These are phyloP conservation scores for Tubosaeta sp. DNA, from an alignment of 768 basidiomycete genomes.

Conservation along the genomic window DNA sequence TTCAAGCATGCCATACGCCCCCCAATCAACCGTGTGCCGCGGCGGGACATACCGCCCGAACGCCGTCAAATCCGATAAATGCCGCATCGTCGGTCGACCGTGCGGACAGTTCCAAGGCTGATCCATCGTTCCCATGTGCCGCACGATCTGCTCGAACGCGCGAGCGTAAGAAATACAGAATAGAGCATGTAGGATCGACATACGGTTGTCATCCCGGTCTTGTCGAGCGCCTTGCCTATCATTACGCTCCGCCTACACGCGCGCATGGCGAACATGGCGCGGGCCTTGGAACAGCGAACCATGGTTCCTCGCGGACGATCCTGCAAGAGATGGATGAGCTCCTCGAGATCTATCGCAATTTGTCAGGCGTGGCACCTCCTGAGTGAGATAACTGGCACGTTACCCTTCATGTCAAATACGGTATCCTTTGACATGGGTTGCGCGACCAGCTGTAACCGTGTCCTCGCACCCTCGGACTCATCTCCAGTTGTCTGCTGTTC, in stretches of 20 bases:
- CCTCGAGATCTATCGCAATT: constrained; percentile 71
- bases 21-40: constrained; percentile 36
- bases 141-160: constrained; percentile 49
- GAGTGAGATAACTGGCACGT: neutral
- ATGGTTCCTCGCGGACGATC: constrained; percentile 75
- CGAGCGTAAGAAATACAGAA: neutral
- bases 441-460: constrained; percentile 65
- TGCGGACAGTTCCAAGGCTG: constrained; percentile 91
- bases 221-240: constrained; percentile 83
- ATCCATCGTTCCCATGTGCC: constrained; percentile 81
- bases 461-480: constrained; percentile 38
- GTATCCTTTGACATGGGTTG: constrained; percentile 92
- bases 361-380: neutral
- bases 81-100: constrained; percentile 80
- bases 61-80: constrained; percentile 51
- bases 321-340: constrained; percentile 81
- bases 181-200: constrained; percentile 18
- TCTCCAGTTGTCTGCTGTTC: constrained; percentile 17
- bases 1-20: constrained; percentile 16
- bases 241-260: constrained; percentile 97
- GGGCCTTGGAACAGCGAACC: constrained; percentile 89
- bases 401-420: constrained; percentile 85
- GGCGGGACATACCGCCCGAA: constrained; percentile 18
- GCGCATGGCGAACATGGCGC: constrained; percentile 94
- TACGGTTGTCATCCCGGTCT: constrained; percentile 72